phyloP scores from a whole-genome alignment of 2,329 filamentous ascomycete species.

The Fusarium tanahbumbuense region DNA sequence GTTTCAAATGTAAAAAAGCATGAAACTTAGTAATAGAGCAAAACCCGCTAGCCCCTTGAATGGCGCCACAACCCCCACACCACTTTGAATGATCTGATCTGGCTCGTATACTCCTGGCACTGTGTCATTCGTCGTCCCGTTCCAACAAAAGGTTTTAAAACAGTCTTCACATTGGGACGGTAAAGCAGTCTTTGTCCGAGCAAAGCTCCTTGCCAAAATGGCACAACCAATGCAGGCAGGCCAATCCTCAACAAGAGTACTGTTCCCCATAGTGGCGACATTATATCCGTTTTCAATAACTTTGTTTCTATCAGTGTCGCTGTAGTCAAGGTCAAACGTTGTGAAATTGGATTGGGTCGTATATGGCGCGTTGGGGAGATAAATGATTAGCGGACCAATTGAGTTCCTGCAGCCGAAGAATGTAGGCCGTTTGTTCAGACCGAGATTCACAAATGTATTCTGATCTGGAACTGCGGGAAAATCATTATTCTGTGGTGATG shows the following conservation, averaged over 20 bases:
- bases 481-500: conserved; percentile 70
- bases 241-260: conserved; percentile 77
- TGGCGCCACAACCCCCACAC: background rate
- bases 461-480: conserved; percentile 79
- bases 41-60: background rate
- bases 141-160: background rate
- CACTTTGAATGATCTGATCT: background rate
- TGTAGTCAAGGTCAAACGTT: conserved; percentile 76
- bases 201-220: background rate
- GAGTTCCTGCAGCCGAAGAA: conserved; percentile 78
- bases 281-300: conserved; percentile 87
- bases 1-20: background rate
- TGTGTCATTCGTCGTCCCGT: background rate
- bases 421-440: conserved; percentile 77
- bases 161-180: background rate
- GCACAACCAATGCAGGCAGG: conserved; percentile 84
- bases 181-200: background rate
- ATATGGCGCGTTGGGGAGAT: conserved; percentile 85
- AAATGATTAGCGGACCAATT: conserved; percentile 75
- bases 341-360: conserved; percentile 76
- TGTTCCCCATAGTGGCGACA: conserved; percentile 55
- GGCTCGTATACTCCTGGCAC: background rate
- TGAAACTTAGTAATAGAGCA: background rate
- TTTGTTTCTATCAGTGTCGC: conserved; percentile 71
- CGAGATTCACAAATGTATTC: conserved; percentile 83